Base-by-base conservation (phyloP, 306 rosid species). In the Trifolium pratense region DNA sequence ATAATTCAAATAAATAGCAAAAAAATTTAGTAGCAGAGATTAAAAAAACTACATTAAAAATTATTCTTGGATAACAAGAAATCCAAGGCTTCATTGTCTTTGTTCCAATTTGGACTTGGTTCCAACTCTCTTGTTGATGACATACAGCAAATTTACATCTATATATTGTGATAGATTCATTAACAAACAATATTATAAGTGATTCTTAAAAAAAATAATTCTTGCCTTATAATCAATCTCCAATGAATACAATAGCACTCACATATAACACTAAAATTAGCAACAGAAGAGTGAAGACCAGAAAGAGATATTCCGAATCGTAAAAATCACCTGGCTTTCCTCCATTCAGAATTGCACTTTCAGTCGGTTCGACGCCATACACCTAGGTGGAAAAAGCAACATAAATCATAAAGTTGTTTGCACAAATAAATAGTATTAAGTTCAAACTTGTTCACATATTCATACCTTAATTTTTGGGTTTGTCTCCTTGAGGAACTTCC, bases 271-370 rank as follows among this genome's bases (percentile, higher is more conserved):
- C 39, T 52, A 43, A 15, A 61, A 32, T 34, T 34, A 36, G 61
- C 25, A 61, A 16, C 3, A 17, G 46, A 52, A 63, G 39, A 70
- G 18, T 25, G 64, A 40, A 40, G 15, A 40, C 46, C 46, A 40
- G 14, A 26, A 26, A 25, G 39, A 58, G 26, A 31, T 60, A 60
- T 9, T 20, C 17, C 62, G 34, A 68, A 49, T 42, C 18, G 42
- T 66, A 16, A 48, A 76, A 76, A 84, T 81, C 79, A 93, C 97
- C 91, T 68, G 85, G 83, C 39, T 60, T 37, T 85, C 96, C 97
- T 80, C 98, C 96, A 75, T 31, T 88, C 78, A 93, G 75, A 71
- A 89, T 84, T 34, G 96, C 82, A 83, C 97, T 93, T 81, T 91
- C 97, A 45, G 31, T 75, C 16, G 97, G 97, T 82, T 93, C 96